A percentile compares a stretch with the other conserved stretches of the same genome.
These are phyloP conservation scores for Sutorius eximius DNA, from an alignment of 1,284 basidiomycete species.

Conservation along the genomic window DNA sequence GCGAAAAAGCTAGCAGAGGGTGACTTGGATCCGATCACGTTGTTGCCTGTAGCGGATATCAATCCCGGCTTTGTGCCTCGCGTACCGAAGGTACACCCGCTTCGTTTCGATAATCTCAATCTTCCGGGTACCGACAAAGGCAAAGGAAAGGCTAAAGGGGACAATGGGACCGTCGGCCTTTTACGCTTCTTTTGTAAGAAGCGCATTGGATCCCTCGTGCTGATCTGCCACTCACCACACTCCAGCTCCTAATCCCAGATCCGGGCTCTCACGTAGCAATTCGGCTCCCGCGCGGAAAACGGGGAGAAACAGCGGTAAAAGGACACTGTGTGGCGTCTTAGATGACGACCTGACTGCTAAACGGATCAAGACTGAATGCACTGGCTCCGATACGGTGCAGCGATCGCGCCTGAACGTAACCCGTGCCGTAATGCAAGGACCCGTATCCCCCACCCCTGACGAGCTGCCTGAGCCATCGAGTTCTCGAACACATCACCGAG, in stretches of 20 bases:
- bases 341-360: conserved; percentile 59
- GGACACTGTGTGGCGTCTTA: conserved; percentile 67
- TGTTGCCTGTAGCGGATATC: conserved; percentile 75
- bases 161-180: conserved; percentile 43
- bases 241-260: conserved; percentile 50
- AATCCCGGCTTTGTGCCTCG: conserved; percentile 68
- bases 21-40: conserved; percentile 75
- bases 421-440: conserved; percentile 20
- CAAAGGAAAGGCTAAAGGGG: conserved; percentile 43
- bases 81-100: conserved; percentile 39
- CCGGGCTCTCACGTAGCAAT: conserved; percentile 29
- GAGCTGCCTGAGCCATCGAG: conserved; percentile 43
- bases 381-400: conserved; percentile 22
- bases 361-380: conserved; percentile 42
- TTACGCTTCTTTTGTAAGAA: conserved; percentile 65
- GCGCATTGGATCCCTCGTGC: conserved; percentile 22
- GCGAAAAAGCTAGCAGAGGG: conserved; percentile 74
- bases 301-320: conserved; percentile 70
- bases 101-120: conserved; percentile 34
- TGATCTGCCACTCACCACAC: conserved; percentile 24
- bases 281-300: conserved; percentile 33
- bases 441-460: conserved; percentile 10
- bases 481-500: conserved; percentile 38
- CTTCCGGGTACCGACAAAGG: conserved; percentile 35
- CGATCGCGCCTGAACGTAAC: conserved; percentile 35